Evolutionary conservation across 208 protist genomes (phyloP), one percentile per base, ranked within the genome.

Genomic region (Trypanosoma mega): DNA sequence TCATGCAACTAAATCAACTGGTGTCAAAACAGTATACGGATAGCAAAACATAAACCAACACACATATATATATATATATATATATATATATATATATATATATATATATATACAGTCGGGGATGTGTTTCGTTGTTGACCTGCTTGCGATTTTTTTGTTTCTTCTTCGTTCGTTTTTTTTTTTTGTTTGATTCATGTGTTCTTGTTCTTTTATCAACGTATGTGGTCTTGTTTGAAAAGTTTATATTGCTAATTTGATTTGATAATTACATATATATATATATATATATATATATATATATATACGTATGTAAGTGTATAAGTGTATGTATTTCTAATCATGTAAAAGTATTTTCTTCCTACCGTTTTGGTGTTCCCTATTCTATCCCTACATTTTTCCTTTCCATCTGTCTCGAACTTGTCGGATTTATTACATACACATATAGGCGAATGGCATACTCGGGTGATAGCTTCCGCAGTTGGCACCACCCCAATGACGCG

Each of bases 41-140:
- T n/a, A n/a, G n/a, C n/a, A n/a, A n/a, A n/a, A n/a, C n/a, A n/a
- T n/a, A n/a, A n/a, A n/a, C n/a, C n/a, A n/a, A n/a, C n/a, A n/a
- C n/a, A n/a, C 34, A 16, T 39, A 39, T 39, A 39, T 39, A 39
- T 39, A 39, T 39, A 39, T 39, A 39, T 39, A 39, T 39, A 39
- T 39, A 39, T 56, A 26, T 41, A 56, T 56, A 56, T 56, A 21
- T 34, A 37, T 56, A n/a, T 56, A 56, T 56, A 18, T 56, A 34
- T 56, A 44, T 56, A 39, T 39, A 16, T 39, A 39, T 39, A 39
- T 39, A 39, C 34, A 39, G 6, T 16, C 34, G 8, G 8, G 12
- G 6, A 39, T 12, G 6, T 39, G 34, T 12, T 39, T 39, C 12
- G 6, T 39, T 39, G 34, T 39, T 39, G 34, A 16, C 12, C 8